A percentile compares a stretch with the other conserved stretches of the same genome.
These are phyloP conservation scores for Penicillium subrubescens DNA, from an alignment of 495 filamentous ascomycete species.

Conservation along the genomic window DNA sequence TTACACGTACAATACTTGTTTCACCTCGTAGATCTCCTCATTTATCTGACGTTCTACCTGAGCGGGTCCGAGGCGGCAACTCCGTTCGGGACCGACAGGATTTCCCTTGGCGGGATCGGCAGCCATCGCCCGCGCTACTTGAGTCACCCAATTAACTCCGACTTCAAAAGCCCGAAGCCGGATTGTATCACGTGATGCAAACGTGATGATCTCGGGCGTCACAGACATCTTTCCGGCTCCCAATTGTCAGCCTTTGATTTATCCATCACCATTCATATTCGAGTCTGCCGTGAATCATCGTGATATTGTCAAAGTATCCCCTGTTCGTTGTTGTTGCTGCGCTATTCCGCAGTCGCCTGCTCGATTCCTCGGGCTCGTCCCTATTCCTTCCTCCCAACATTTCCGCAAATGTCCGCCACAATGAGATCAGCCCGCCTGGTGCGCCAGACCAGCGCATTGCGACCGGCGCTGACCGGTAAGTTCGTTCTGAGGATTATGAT, in stretches of 20 bases:
- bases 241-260: slow-evolving; percentile 1
- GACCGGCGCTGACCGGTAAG: slow-evolving; percentile 37
- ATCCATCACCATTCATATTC: slow-evolving; percentile 12
- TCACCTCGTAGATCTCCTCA: neutral
- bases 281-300: slow-evolving; percentile 8
- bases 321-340: slow-evolving; percentile 25
- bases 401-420: slow-evolving; percentile 47
- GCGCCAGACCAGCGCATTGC: slow-evolving; percentile 42
- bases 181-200: slow-evolving; percentile 34
- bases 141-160: slow-evolving; percentile 18
- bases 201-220: slow-evolving; percentile 29
- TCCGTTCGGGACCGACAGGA: slow-evolving; percentile 1
- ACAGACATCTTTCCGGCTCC: slow-evolving; percentile 25
- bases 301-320: neutral
- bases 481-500: neutral
- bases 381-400: slow-evolving; percentile 28
- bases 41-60: neutral
- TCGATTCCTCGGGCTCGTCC: slow-evolving; percentile 32
- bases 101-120: neutral
- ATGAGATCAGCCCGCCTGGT: slow-evolving; percentile 48
- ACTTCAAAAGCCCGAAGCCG: slow-evolving; percentile 31
- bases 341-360: slow-evolving; percentile 22
- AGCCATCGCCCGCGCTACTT: neutral
- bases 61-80: neutral
- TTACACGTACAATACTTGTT: neutral